Evolutionary conservation across 805 yeast species (phyloP), one percentile per base, ranked within the genome.

Genomic region (Sungouiozyma intestinalis): DNA sequence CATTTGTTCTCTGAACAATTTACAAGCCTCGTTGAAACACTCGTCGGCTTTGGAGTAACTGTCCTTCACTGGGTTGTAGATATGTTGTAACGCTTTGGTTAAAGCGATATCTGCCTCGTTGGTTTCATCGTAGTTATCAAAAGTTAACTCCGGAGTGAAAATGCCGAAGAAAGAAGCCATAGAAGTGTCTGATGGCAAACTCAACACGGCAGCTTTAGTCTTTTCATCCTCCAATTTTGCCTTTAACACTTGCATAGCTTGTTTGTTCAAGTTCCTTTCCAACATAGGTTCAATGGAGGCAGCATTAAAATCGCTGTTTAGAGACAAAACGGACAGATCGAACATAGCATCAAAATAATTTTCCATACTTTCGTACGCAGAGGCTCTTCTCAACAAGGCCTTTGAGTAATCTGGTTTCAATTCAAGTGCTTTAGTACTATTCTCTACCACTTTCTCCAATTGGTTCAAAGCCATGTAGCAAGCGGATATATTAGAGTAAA

Each of bases 401-500:
- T 92, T 92, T 55, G 85, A 69, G 67, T 92, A 90, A 60, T 83
- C 90, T 11, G 95, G 95, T 62, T 86, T 83, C 55, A 90, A 67
- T 54, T 78, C 73, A 55, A 92, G 73, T 21, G 97, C 98, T 47
- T 73, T 74, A 16, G 95, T 77, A 44, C 96, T 83, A 62, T 87
- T 96, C 52, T 78, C 84, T 48, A 92, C 73, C 38, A 88, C 95
- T 60, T 86, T 81, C 53, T 85, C 86, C 60, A 77, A 79, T 48
- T 87, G 76, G 49, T 79, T 76, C 51, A 85, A 69, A 7, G 94
- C 85, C 40, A 88, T 83, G 66, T 84, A 84, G 66, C 96, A 90
- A 15, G 98, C 98, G 21, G 97, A 87, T 66, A 97, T 79, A 71
- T 92, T 92, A 47, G 97, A 86, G 68, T 81, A 90, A 67, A 75